These are phyloP conservation scores for Aspergillus sclerotiicarbonarius DNA, from an alignment of 495 filamentous ascomycete species.

Conservation along the genomic window DNA sequence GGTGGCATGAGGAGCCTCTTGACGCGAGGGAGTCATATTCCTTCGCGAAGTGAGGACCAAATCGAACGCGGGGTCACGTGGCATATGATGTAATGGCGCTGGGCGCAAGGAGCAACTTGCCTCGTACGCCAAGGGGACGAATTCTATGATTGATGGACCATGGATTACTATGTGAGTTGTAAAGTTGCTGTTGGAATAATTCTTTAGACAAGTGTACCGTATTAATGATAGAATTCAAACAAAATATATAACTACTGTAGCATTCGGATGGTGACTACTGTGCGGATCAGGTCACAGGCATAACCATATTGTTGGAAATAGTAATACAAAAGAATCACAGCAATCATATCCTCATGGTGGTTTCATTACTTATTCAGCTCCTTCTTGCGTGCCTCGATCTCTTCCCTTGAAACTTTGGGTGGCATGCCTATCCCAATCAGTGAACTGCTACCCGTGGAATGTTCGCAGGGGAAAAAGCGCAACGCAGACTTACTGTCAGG, in stretches of 20 bases:
- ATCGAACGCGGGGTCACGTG: conserved; percentile 35
- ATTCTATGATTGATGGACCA: background rate
- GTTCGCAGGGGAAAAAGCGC: background rate
- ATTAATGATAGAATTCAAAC: background rate
- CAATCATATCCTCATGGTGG: background rate
- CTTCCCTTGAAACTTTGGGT: conserved; percentile 62
- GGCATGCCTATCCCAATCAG: conserved; percentile 44
- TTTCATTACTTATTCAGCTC: conserved; percentile 60
- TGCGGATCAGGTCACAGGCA: no score
- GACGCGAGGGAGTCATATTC: conserved; percentile 22
- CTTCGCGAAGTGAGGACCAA: conserved; percentile 18
- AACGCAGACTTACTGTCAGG: conserved; percentile 36
- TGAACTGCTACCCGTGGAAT: conserved; percentile 1
- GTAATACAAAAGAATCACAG: background rate
- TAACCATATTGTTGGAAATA: background rate
- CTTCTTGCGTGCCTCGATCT: conserved; percentile 60
- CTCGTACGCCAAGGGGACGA: background rate
- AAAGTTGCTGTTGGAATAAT: background rate
- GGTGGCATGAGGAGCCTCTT: conserved; percentile 52
- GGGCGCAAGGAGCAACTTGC: background rate
- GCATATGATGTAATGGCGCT: conserved; percentile 31
- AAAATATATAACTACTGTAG: no score
- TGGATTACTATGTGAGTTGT: no score
- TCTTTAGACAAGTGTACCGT: background rate
- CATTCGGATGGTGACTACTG: no score